Base-by-base conservation (phyloP, 2,329 filamentous ascomycete species). In the Nothomitra cinnamomea region DNA sequence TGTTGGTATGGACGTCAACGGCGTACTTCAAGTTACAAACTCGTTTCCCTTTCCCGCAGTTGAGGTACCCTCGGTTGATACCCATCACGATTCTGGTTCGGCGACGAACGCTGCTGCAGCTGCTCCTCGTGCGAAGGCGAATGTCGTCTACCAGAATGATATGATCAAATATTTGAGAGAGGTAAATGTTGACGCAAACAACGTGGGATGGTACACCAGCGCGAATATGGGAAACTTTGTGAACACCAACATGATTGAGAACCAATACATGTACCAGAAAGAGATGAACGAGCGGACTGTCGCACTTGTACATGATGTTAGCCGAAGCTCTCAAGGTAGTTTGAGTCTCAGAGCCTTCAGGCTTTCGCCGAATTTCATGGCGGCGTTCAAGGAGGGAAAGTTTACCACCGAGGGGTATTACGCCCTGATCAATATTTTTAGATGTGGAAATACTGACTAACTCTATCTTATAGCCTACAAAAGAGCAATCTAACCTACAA, bases 141-240 rank as follows among this genome's bases (percentile, higher is more conserved):
- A 94, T 69, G 76, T 83, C 21, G 71, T 76, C 61, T 96, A 98
- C 72, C 87, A 95, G 73, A 83, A 80, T 60, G 92, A 98, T 70
- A 96, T 96, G 90, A 90, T 98, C 70, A 85, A 88, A 65, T 88
- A 92, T 69, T 74, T 96, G 58, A 85, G 90, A 68, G 92, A 96
- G 71, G 92, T 98, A 64, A 98, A 96, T 69, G 86, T 96, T 56
- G 92, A 98, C 68, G 92, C 92, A 60, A 95, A 96, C 75, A 94
- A 87, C 64, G 87, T 94, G 56, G 92, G 92, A 63, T 98, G 89
- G 89, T 98, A 98, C 74, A 95, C 88, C 56, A 95, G 88, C 73
- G 87, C 89, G 58, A 95, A 88, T 69, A 94, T 98, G 86, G 92
- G 92, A 69, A 96, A 95, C 76, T 96, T 96, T 63, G 78, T 96